Evolutionary conservation across 164 flowering plant genomes (phyloP).

Genomic region (Chimonanthus salicifolius): DNA sequence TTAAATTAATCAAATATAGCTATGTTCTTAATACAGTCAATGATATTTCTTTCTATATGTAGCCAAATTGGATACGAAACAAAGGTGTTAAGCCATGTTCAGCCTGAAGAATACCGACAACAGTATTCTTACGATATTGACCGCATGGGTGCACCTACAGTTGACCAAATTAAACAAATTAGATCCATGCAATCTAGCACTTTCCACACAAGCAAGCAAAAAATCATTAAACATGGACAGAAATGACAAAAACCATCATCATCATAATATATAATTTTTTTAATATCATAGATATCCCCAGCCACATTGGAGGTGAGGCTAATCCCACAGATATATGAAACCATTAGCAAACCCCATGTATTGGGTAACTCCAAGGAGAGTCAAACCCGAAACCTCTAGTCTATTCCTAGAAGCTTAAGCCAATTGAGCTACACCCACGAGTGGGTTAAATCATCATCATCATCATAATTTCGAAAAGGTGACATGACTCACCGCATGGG

Average conservation of each 20-base stretch:
- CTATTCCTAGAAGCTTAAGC: no score
- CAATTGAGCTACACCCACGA: no score
- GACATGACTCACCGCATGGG: no score
- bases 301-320: no score
- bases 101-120: constrained; percentile 91
- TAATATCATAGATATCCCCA: no score
- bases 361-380: no score
- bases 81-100: constrained; percentile 84
- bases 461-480: no score
- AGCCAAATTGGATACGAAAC: constrained; percentile 72
- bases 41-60: not conserved
- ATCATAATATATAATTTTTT: not conserved
- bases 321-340: no score
- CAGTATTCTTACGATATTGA: constrained; percentile 95
- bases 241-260: not conserved
- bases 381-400: no score
- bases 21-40: not conserved
- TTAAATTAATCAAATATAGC: not conserved
- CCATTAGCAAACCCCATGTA: no score
- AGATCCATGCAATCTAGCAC: not conserved
- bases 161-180: constrained; percentile 9
- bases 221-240: not conserved
- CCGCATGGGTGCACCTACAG: constrained; percentile 97
- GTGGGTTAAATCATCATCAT: no score
- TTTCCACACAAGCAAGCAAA: not conserved